phyloP scores from a whole-genome alignment of 768 basidiomycete genomes.

The Boletus tomentosulus region DNA sequence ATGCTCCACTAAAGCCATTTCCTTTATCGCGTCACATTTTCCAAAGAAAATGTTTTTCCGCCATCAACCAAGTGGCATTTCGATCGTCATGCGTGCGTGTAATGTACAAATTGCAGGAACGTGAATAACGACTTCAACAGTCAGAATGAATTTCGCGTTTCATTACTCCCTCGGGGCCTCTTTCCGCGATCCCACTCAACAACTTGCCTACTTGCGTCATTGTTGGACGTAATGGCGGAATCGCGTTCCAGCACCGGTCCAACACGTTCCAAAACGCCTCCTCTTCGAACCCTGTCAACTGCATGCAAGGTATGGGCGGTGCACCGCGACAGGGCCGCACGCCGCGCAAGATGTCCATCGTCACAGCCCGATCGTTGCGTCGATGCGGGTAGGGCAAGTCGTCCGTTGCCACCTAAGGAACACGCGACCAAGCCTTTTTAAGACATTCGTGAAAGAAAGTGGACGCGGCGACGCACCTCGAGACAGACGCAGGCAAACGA shows the following conservation, averaged over 20 bases:
- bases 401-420: conserved; percentile 47
- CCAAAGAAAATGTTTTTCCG: neutral
- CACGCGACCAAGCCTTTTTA: neutral
- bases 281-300: conserved; percentile 17
- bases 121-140: neutral
- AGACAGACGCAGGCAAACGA: conserved; percentile 58
- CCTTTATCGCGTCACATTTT: too few species aligned
- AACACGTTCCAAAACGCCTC: conserved; percentile 42
- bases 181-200: conserved; percentile 9
- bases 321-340: conserved; percentile 42
- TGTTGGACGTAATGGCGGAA: conserved; percentile 36
- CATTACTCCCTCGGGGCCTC: neutral
- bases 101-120: neutral
- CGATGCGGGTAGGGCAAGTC: conserved; percentile 50
- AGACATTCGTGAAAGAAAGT: neutral
- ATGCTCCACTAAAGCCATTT: too few species aligned
- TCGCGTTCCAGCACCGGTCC: conserved; percentile 43
- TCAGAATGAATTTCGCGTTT: too few species aligned
- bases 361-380: conserved; percentile 53
- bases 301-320: conserved; percentile 16
- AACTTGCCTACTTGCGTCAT: conserved; percentile 37
- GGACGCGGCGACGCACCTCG: conserved; percentile 36
- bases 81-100: neutral
- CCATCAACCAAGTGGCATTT: neutral
- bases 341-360: conserved; percentile 50